Base-by-base conservation (phyloP, 2,329 filamentous ascomycete species). In the Aspergillus sp. region DNA sequence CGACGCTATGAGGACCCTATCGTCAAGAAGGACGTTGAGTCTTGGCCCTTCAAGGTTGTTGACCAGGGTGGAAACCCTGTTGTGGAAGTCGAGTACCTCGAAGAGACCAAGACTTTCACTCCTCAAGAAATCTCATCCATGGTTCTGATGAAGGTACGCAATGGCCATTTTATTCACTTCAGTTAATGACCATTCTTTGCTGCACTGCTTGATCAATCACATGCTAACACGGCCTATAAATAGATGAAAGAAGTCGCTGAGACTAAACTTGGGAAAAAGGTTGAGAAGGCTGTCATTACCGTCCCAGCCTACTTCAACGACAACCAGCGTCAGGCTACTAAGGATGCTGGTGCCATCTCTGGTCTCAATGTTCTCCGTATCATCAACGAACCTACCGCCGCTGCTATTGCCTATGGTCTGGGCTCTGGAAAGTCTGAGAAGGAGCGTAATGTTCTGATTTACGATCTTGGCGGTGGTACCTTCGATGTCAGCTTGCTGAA, bases 251-350 rank as follows among this genome's bases (percentile, higher is more conserved):
- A 99, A 82, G 92, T 97, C 77, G 95, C 95, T 73, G 95, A 99
- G 86, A 86, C 85, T 80, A 98, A 99, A 87, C 88, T 99, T 72
- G 95, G 92, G 80, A 96, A 96, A 89, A 96, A 95, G 84, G 93
- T 98, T 73, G 88, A 95, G 82, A 98, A 98, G 88, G 95, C 95
- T 66, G 95, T 99, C 78, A 93, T 99, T 80, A 99, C 95, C 63
- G 95, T 98, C 59, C 95, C 95, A 58, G 95, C 95, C 76, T 99
- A 99, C 87, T 99, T 99, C 91, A 98, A 98, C 86, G 95, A 99
- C 88, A 96, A 96, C 86, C 95, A 99, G 85, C 90, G 95, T 82
- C 95, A 98, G 83, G 91, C 95, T 67, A 99, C 95, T 82, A 98
- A 98, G 89, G 95, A 98, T 76, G 95, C 95, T 67, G 95, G 95